Conservation (phyloP, 345 rosid species). For the Schrenkiella parvula region DNA sequence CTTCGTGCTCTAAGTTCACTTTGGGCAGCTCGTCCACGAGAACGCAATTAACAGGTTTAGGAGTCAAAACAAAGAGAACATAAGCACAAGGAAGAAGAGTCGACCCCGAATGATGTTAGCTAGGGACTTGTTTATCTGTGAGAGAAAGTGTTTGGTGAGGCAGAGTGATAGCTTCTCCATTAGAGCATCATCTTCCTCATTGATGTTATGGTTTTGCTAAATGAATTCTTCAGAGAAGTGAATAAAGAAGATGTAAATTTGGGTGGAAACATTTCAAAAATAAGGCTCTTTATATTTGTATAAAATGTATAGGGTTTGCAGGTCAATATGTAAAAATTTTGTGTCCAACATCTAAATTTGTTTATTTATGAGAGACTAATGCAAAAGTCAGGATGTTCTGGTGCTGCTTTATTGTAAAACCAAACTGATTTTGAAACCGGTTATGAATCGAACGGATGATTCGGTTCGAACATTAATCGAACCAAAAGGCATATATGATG, state of each 20-base stretch:
- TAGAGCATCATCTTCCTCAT: conserved; percentile 13
- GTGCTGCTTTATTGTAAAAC: not conserved
- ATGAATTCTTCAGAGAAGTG: not conserved
- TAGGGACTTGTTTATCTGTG: conserved; percentile 11
- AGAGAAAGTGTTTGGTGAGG: conserved; percentile 3
- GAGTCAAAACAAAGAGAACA: not conserved
- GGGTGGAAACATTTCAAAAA: conserved; percentile 19
- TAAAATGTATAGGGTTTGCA: not conserved
- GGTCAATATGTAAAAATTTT: not conserved
- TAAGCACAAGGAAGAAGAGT: conserved; percentile 9
- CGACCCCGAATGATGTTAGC: conserved; percentile 3
- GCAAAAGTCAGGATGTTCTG: no score
- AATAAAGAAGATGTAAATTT: conserved; percentile 21
- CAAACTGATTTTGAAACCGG: not conserved
- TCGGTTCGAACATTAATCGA: no score
- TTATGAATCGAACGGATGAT: no score
- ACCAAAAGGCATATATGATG: no score
- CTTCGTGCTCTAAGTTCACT: conserved; percentile 94
- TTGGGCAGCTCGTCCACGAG: conserved; percentile 82
- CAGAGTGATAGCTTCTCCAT: conserved; percentile 17
- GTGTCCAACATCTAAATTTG: not conserved
- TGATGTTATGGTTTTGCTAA: conserved; percentile 12
- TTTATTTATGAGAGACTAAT: no score
- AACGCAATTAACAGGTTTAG: conserved; percentile 37
- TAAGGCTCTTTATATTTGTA: conserved; percentile 19